These are phyloP conservation scores for Ostreobium quekettii DNA, from an alignment of 139 green algal species.

Conservation along the genomic window DNA sequence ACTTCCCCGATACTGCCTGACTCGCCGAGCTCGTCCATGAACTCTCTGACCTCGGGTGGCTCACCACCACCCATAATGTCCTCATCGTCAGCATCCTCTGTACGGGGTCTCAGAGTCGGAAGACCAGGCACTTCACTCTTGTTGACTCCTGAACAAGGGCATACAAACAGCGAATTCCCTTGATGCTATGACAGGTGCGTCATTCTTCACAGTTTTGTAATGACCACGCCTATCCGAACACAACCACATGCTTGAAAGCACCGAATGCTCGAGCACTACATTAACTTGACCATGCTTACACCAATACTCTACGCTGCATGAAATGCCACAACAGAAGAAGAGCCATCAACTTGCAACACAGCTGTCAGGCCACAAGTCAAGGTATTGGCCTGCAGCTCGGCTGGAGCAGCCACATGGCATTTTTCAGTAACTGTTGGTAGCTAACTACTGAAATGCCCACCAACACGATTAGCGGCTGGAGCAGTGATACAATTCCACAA, in stretches of 20 bases:
- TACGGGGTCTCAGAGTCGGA: not conserved
- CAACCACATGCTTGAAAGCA: not conserved
- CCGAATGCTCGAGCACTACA: not conserved
- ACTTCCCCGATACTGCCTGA: not conserved
- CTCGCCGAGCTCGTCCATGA: conserved; percentile 17
- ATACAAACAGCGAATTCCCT: too few species aligned
- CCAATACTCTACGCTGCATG: too few species aligned
- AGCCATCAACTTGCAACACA: too few species aligned
- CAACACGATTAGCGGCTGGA: not conserved
- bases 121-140: not conserved
- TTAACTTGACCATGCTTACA: too few species aligned
- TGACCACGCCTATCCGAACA: not conserved
- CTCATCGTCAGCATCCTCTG: conserved; percentile 12
- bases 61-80: conserved; percentile 13
- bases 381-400: too few species aligned
- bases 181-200: not conserved
- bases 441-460: not conserved
- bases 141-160: not conserved
- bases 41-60: conserved; percentile 17
- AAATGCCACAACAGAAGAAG: too few species aligned
- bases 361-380: too few species aligned
- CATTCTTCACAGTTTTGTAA: not conserved
- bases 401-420: too few species aligned
- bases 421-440: too few species aligned
- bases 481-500: not conserved